Conservation (phyloP, 352 stramenopile genomes). For the Globisporangium polare region DNA sequence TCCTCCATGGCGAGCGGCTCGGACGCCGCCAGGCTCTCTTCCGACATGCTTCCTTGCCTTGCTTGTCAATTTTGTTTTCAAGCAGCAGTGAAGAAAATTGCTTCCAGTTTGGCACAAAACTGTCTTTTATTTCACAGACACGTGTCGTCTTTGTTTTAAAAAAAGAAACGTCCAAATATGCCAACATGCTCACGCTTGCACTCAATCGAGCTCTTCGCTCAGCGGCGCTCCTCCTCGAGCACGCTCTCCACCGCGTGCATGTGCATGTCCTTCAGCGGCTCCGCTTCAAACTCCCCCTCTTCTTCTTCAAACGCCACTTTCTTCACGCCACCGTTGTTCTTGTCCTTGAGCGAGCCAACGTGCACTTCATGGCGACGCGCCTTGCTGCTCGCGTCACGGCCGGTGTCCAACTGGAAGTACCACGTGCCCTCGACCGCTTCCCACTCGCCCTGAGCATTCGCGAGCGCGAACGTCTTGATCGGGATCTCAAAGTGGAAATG, state of each 20-base stretch:
- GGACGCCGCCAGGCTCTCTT: slow-evolving; percentile 48
- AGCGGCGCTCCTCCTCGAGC: not conserved
- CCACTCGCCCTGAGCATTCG: slow-evolving; percentile 33
- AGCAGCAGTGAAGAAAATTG: too few relatives aligned
- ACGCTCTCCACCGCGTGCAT: not conserved
- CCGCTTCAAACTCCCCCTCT: not conserved
- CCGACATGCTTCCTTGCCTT: slow-evolving; percentile 34
- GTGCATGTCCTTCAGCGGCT: not conserved
- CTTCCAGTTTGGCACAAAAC: too few relatives aligned
- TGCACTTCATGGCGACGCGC: slow-evolving; percentile 26
- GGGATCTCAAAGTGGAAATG: slow-evolving; percentile 32
- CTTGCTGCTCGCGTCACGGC: slow-evolving; percentile 1
- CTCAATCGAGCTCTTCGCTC: not conserved
- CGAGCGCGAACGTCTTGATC: slow-evolving; percentile 34
- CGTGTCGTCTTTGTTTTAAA: too few relatives aligned
- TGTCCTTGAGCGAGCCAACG: slow-evolving; percentile 5
- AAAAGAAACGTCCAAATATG: not conserved
- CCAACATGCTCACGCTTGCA: not conserved
- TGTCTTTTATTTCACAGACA: too few relatives aligned
- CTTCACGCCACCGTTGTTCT: not conserved
- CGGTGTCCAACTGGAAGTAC: slow-evolving; percentile 26
- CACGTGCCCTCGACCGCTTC: slow-evolving; percentile 35
- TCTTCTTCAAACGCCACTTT: not conserved
- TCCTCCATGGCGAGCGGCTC: slow-evolving; percentile 67
- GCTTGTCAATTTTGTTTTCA: slow-evolving; percentile 1